Percentiles rank a stretch among this genome's conserved stretches.
Conservation (phyloP, 495 filamentous ascomycete species). For the Aspergillus baeticus region DNA sequence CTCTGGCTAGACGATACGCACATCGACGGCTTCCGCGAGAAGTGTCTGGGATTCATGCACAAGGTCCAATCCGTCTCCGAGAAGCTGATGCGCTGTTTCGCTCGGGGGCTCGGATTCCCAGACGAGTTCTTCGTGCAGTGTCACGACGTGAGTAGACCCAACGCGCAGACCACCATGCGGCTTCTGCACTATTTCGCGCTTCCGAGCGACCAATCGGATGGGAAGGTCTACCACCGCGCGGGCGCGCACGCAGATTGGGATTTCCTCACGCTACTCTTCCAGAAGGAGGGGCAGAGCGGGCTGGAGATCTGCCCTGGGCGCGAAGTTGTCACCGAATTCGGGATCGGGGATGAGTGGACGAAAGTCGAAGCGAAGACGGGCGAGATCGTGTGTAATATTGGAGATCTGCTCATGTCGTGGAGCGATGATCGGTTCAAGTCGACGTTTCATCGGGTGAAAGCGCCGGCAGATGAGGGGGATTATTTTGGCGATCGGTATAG, state of each 20-base stretch:
- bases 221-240: slow-evolving; percentile 54
- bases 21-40: slow-evolving; percentile 49
- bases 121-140: slow-evolving; percentile 57
- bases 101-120: slow-evolving; percentile 53
- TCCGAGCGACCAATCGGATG: slow-evolving; percentile 36
- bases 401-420: slow-evolving; percentile 68
- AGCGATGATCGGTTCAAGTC: slow-evolving; percentile 69
- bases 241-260: slow-evolving; percentile 67
- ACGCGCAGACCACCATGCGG: slow-evolving; percentile 56
- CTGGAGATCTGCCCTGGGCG: slow-evolving; percentile 67
- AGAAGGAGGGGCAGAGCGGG: slow-evolving; percentile 59
- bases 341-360: slow-evolving; percentile 60
- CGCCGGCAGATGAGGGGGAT: slow-evolving; percentile 51
- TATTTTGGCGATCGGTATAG: slow-evolving; percentile 60
- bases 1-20: slow-evolving; percentile 51
- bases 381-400: slow-evolving; percentile 67
- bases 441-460: slow-evolving; percentile 61
- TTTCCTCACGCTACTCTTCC: slow-evolving; percentile 65
- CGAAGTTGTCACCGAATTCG: slow-evolving; percentile 59
- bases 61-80: slow-evolving; percentile 52
- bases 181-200: slow-evolving; percentile 59
- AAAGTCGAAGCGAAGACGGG: slow-evolving; percentile 54
- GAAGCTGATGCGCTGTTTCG: slow-evolving; percentile 59
- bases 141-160: slow-evolving; percentile 47
- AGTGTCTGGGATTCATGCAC: slow-evolving; percentile 51